Evolutionary conservation across 257 asterid species (phyloP), one percentile per base, ranked within the genome.

Genomic region (Lithospermum erythrorhizon): DNA sequence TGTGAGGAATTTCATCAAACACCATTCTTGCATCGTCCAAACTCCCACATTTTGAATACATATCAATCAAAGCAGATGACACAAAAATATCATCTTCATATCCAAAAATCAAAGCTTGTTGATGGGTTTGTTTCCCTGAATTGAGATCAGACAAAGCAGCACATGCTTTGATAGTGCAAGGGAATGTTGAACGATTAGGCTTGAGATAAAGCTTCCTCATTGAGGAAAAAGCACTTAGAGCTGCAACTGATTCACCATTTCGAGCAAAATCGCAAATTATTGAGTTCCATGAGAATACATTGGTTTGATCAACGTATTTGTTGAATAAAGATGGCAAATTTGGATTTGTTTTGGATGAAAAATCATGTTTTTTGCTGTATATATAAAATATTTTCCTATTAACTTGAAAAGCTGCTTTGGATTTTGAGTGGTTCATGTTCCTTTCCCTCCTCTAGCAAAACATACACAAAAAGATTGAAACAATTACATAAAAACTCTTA

Each of bases 41-140:
- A 6, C 76, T 58, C 16, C 87, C 82, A 25, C 98, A 89, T 67
- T 89, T 88, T 0, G 95, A 70, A 73, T 89, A 93, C 97, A 93
- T 84, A 60, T 88, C 95, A 6, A 93, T 73, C 13, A 89, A 83
- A 2, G 97, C 90, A 8, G 97, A 88, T 24, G 97, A 78, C 14
- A 82, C 74, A 41, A 93, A 93, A 22, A 89, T 74, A 70, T 88
- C 89, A 13, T 76, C 61, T 14, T 57, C 86, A 25, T 78, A 89
- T 6, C 97, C 98, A 23, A 84, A 84, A 54, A 81, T 62, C 30
- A 89, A 54, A 2, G 83, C 94, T 73, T 88, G 97, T 54, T 86
- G 97, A 73, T 91, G 98, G 69, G 90, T 74, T 70, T 91, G 98
- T 72, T 72, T 78, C 15, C 97, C 98, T 3, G 95, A 91, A 47